Base-by-base conservation (phyloP, 257 asterid genomes). In the Leptodermis oblonga region DNA sequence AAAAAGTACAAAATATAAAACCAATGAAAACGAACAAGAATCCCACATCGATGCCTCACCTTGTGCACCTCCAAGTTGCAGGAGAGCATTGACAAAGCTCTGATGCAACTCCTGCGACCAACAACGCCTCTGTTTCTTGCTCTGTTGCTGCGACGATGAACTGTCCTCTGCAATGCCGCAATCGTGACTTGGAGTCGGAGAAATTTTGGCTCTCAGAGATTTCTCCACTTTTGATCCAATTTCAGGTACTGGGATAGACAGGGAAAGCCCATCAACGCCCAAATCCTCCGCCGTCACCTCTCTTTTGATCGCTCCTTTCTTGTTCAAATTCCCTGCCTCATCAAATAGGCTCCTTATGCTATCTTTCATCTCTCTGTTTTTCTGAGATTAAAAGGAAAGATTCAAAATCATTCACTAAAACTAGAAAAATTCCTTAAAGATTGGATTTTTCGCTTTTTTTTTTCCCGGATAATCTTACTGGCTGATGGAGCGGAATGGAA, bases 71-170 rank as follows among this genome's bases (percentile, higher is more conserved):
- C 95, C 95, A 68, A 90, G 89, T 36, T 79, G 77, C 0, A 77
- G 70, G 10, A 87, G 85, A 8, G 91, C 96, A 54, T 76, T 74
- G 20, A 90, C 82, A 61, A 90, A 90, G 52, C 76, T 68, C 26
- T 63, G 70, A 67, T 90, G 96, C 83, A 90, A 58, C 30, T 86
- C 91, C 0, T 86, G 84, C 0, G 92, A 86, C 96, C 95, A 90
- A 63, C 89, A 86, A 0, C 92, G 90, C 81, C 95, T 80, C 70
- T 78, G 86, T 67, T 89, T 89, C 89, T 77, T 87, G 49, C 18
- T 56, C 45, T 48, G 73, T 30, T 37, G 62, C 62, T 7, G 34
- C 4, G 37, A 23, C 68, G 65, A 43, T 61, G 77, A 3, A 25
- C 22, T 26, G 18, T 34, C 62, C 17, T 49, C 30, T 34, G 60